Evolutionary conservation across 2,329 filamentous ascomycete genomes (phyloP).

Genomic region (Aaosphaeria arxii): DNA sequence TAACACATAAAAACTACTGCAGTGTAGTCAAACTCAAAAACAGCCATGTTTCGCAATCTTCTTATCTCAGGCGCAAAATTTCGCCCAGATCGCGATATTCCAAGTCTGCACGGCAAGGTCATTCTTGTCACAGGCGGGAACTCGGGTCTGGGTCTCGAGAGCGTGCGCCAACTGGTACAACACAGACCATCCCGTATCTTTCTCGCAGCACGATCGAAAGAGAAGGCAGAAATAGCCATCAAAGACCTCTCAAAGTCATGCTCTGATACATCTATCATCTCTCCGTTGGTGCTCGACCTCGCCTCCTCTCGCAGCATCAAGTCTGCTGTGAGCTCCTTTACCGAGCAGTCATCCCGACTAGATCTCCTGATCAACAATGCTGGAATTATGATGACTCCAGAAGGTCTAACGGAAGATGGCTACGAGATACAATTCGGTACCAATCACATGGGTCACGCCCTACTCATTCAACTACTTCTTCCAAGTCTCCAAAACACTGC

Average conservation of each 20-base stretch:
- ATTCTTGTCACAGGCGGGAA: background rate
- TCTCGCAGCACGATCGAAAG: background rate
- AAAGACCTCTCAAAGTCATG: constrained; percentile 34
- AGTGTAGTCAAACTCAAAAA: too few relatives aligned
- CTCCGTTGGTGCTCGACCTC: constrained; percentile 41
- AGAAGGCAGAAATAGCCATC: background rate
- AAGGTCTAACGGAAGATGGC: constrained; percentile 43
- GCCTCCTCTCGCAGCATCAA: constrained; percentile 40
- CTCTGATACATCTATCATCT: constrained; percentile 25
- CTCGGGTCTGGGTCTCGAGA: background rate
- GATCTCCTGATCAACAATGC: constrained; percentile 49
- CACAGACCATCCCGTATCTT: background rate
- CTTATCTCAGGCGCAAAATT: too few relatives aligned
- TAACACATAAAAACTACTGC: too few relatives aligned
- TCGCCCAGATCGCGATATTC: too few relatives aligned
- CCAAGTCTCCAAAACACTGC: constrained; percentile 44
- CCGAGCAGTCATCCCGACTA: constrained; percentile 34
- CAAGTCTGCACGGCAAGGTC: background rate
- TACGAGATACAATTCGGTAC: constrained; percentile 52
- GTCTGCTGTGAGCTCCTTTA: constrained; percentile 35
- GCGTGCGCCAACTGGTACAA: background rate
- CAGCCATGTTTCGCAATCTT: too few relatives aligned
- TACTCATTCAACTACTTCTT: constrained; percentile 46
- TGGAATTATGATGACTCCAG: constrained; percentile 39
- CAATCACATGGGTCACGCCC: constrained; percentile 52